Base-by-base conservation (phyloP, 2,329 filamentous ascomycete genomes). In the Xylaria sp. region DNA sequence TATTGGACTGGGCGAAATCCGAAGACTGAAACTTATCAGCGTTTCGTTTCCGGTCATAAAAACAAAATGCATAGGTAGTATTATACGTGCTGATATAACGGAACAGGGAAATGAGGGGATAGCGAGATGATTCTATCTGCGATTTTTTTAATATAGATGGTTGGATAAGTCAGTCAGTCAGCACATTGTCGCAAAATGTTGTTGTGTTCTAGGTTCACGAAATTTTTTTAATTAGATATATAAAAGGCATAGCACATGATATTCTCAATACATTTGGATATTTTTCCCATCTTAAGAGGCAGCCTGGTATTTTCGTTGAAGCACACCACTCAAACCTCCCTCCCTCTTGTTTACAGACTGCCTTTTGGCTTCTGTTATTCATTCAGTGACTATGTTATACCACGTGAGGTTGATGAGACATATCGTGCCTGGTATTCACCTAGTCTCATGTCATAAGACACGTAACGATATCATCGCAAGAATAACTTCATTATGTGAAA, bases 201-300 rank as follows among this genome's bases (percentile, higher is more conserved):
- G 28, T 28, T 58, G 58, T 25, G n/a, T 63, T 64, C 37, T 65
- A 61, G 39, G 57, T 50, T 32, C 37, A 64, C 13, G 50, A 68
- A 57, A 9, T 46, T 46, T 41, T 44, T 44, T 52, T 63, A n/a
- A n/a, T n/a, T 69, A 63, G 66, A 65, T 58, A 62, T 58, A 50
- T 52, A 52, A 65, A 52, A 39, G 62, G 51, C 44, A 56, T 52
- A 52, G 39, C 50, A n/a, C 32, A 23, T 57, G 52, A 50, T 52
- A 41, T 61, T 65, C 39, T 13, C 57, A 54, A 59, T 32, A 52
- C 12, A 50, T 50, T 18, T 32, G 23, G 41, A 57, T 52, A 18
- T 12, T 28, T 57, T 65, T 65, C 5, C 15, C 13, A 34, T 55
- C 23, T 59, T 55, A 13, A 25, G 46, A 28, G 34, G 34, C 23